Percentiles rank a stretch among this genome's conserved stretches.
Conservation (phyloP, 352 stramenopile genomes). For the Globisporangium megalacanthum region DNA sequence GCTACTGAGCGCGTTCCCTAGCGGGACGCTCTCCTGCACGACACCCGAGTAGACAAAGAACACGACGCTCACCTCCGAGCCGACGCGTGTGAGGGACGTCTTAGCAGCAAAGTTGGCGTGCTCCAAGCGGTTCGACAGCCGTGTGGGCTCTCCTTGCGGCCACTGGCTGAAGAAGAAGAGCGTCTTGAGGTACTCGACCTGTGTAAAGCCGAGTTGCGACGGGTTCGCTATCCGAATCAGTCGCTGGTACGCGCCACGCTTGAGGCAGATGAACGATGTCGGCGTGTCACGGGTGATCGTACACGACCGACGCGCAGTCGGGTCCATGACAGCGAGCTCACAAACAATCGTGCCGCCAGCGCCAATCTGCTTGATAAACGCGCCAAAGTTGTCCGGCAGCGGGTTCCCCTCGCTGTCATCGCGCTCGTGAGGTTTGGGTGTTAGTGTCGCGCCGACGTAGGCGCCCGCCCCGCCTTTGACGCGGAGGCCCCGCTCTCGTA, state of each 20-base stretch:
- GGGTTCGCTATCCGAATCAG: conserved; percentile 82
- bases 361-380: conserved; percentile 77
- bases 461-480: conserved; percentile 15
- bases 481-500: conserved; percentile 8
- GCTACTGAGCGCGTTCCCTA: conserved; percentile 57
- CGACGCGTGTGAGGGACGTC: conserved; percentile 63
- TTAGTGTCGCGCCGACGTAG: conserved; percentile 7
- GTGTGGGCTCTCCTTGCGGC: conserved; percentile 65
- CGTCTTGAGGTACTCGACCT: conserved; percentile 77
- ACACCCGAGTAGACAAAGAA: conserved; percentile 80
- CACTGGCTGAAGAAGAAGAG: conserved; percentile 77
- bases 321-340: conserved; percentile 78
- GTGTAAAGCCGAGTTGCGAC: conserved; percentile 72
- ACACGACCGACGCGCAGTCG: conserved; percentile 60
- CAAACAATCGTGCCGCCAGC: conserved; percentile 62
- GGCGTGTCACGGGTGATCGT: conserved; percentile 61
- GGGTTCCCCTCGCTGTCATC: conserved; percentile 14
- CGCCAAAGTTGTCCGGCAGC: conserved; percentile 41
- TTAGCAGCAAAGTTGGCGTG: conserved; percentile 60
- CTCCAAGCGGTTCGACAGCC: conserved; percentile 59
- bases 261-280: conserved; percentile 84
- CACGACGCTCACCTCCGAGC: conserved; percentile 58
- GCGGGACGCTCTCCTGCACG: conserved; percentile 70
- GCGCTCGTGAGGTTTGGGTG: neutral
- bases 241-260: conserved; percentile 75